These are phyloP conservation scores for Phanerodontia chrysosporium DNA, from an alignment of 768 basidiomycete genomes.

Conservation along the genomic window DNA sequence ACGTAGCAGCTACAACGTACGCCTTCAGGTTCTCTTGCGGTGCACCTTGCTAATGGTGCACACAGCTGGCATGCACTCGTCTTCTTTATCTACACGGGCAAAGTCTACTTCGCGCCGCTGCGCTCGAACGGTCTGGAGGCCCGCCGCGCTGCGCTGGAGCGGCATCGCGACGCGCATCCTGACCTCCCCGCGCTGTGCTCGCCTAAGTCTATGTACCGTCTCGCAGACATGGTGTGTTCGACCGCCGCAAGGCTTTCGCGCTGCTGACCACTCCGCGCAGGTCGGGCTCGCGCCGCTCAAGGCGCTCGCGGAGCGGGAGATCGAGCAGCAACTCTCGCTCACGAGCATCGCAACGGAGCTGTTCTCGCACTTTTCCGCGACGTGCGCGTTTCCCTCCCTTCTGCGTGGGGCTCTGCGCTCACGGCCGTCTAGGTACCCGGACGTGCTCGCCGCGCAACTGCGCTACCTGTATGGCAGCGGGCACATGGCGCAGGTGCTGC, in stretches of 20 bases:
- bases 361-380: no score
- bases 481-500: neutral
- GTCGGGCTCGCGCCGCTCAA: no score
- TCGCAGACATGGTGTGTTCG: slow-evolving; percentile 6
- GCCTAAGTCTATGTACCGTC: slow-evolving; percentile 8
- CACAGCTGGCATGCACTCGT: slow-evolving; percentile 3
- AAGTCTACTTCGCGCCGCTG: slow-evolving; percentile 5
- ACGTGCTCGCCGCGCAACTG: neutral
- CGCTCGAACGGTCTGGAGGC: neutral
- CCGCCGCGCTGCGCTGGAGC: neutral
- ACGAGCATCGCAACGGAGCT: no score
- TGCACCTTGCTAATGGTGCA: no score
- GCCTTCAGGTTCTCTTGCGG: neutral
- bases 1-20: neutral
- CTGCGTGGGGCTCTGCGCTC: no score
- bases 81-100: slow-evolving; percentile 5
- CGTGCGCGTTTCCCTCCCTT: no score
- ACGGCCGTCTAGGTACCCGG: neutral
- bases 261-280: no score
- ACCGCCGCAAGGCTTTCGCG: no score
- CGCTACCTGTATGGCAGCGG: neutral
- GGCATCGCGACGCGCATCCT: neutral
- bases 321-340: no score
- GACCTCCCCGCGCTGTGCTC: neutral
- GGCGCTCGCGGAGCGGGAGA: no score